These are phyloP conservation scores for Fagopyrum esculentum DNA, from an alignment of 148 eudicot species.

Conservation along the genomic window DNA sequence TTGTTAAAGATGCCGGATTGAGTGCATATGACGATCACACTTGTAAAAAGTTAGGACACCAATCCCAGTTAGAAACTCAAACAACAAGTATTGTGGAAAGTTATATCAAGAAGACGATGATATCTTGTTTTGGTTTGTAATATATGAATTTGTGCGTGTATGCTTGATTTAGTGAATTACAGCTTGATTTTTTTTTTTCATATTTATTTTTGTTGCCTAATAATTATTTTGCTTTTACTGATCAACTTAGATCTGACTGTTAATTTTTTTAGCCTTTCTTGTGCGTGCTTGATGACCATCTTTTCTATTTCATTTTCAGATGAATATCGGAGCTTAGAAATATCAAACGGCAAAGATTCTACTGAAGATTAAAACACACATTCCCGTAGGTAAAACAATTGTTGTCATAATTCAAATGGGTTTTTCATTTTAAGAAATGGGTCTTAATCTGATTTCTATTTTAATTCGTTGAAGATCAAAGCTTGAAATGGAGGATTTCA, in stretches of 20 bases:
- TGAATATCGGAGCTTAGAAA: not conserved
- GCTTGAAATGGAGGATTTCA: constrained; percentile 3
- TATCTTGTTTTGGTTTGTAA: too few relatives aligned
- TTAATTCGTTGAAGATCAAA: not conserved
- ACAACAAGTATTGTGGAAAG: not conserved
- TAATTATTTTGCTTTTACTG: not conserved
- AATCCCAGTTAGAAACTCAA: not conserved
- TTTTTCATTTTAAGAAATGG: constrained; percentile 6
- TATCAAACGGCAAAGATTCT: not conserved
- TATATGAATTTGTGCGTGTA: too few relatives aligned
- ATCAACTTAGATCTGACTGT: not conserved
- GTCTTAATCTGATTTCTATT: not conserved
- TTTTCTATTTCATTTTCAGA: constrained; percentile 1
- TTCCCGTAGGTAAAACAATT: not conserved
- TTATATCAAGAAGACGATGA: too few relatives aligned
- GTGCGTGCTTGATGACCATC: not conserved
- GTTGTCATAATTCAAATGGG: not conserved
- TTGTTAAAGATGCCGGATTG: constrained; percentile 13
- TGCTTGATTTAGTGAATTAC: too few relatives aligned
- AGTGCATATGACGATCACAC: not conserved
- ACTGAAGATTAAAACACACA: not conserved
- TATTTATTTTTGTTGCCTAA: too few relatives aligned
- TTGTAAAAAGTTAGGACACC: not conserved
- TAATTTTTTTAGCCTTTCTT: not conserved
- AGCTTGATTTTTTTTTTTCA: not conserved